Evolutionary conservation across 2,329 filamentous ascomycete species (phyloP).

Genomic region (Fusarium tupiense): DNA sequence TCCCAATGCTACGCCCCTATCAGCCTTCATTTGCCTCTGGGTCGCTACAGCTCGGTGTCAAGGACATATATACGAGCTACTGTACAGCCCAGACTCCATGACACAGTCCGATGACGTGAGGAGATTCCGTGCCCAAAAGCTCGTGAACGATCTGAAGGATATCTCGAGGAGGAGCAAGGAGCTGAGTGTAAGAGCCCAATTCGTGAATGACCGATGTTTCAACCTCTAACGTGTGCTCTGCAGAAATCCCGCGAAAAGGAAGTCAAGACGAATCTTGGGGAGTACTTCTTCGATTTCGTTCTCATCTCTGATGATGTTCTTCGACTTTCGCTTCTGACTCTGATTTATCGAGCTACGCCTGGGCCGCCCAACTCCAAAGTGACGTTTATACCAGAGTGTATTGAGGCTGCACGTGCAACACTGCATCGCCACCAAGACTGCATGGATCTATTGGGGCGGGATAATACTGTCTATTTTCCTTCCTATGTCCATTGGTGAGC

Average conservation of each 20-base stretch:
- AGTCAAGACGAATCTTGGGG: conserved; percentile 34
- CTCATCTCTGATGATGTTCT: conserved; percentile 54
- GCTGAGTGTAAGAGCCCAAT: conserved; percentile 23
- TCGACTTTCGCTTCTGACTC: conserved; percentile 52
- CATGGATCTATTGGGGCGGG: conserved; percentile 50
- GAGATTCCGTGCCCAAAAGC: conserved; percentile 45
- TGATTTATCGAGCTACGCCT: conserved; percentile 56
- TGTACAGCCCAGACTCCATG: conserved; percentile 59
- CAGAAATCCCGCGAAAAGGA: conserved; percentile 40
- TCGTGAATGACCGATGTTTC: neutral
- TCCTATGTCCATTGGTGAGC: conserved; percentile 56
- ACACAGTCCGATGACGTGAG: conserved; percentile 48
- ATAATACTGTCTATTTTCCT: conserved; percentile 50
- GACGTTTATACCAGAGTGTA: conserved; percentile 55
- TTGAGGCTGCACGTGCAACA: conserved; percentile 53
- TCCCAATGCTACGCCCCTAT: conserved; percentile 43
- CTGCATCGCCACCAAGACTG: conserved; percentile 54
- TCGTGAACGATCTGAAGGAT: conserved; percentile 46
- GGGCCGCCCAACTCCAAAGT: conserved; percentile 38
- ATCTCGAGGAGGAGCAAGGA: conserved; percentile 35
- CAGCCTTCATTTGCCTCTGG: conserved; percentile 57
- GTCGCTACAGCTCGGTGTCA: conserved; percentile 63
- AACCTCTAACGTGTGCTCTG: neutral
- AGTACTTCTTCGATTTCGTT: conserved; percentile 49
- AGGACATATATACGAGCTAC: conserved; percentile 63